phyloP scores from a whole-genome alignment of 257 asterid species.

The Nicotiana obtusifolia region DNA sequence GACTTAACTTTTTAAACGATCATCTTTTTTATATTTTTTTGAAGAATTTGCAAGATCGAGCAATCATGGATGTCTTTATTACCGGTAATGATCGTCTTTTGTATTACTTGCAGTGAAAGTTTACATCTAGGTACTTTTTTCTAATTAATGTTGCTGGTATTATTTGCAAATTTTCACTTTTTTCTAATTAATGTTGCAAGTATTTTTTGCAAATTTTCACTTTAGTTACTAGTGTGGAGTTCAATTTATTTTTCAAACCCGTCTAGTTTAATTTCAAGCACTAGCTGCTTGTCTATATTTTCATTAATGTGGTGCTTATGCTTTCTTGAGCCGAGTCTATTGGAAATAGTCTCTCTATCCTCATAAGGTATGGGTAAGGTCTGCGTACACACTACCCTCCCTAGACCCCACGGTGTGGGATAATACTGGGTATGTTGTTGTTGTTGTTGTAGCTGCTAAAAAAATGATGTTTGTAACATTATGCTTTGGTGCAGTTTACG shows the following conservation, averaged over 20 bases:
- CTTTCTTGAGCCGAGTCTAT: no score
- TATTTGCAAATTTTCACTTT: no score
- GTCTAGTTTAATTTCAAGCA: not conserved
- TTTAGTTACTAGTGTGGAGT: not conserved
- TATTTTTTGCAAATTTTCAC: not conserved
- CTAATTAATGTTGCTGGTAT: no score
- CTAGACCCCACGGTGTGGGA: no score
- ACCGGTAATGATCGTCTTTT: not conserved
- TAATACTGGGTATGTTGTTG: no score
- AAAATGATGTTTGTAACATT: not conserved
- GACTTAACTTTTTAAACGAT: no score
- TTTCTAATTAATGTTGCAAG: not conserved
- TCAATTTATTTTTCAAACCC: not conserved
- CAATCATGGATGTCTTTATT: not conserved
- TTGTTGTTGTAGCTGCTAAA: not conserved
- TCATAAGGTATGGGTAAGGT: no score
- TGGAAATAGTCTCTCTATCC: no score
- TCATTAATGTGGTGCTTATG: no score
- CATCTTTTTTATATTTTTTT: no score
- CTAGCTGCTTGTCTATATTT: not conserved
- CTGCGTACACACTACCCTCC: no score
- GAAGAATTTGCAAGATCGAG: not conserved
- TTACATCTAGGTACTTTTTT: no score
- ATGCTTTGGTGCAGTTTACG: not conserved
- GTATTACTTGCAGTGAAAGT: not conserved